Conservation (phyloP, 116 monocot species). For the Zostera marina region DNA sequence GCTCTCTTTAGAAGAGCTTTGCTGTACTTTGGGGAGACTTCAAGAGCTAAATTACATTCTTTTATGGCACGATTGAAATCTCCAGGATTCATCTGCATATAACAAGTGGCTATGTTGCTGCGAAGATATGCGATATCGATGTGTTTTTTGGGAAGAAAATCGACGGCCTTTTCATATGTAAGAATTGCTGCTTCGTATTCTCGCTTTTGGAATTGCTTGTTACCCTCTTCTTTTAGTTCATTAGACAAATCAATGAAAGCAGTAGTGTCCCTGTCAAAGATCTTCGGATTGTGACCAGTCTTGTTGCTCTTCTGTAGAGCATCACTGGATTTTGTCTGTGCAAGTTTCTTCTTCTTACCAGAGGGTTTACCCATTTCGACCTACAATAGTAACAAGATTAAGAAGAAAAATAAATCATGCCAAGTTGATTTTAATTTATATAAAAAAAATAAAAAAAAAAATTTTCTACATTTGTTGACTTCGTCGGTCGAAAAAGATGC, state of each 20-base stretch:
- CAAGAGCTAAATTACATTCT: constrained; percentile 74
- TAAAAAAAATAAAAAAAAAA: background rate
- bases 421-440: background rate
- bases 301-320: constrained; percentile 13
- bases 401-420: background rate
- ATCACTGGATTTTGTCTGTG: constrained; percentile 12
- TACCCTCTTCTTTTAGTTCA: constrained; percentile 76
- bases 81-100: constrained; percentile 64
- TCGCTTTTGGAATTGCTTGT: constrained; percentile 60
- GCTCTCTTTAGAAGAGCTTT: constrained; percentile 59
- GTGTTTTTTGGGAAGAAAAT: constrained; percentile 67
- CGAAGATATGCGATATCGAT: constrained; percentile 45
- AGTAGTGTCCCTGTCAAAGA: constrained; percentile 43
- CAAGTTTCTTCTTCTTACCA: constrained; percentile 32
- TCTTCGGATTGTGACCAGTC: constrained; percentile 11
- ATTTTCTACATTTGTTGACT: too few species aligned
- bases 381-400: constrained; percentile 2
- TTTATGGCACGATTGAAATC: constrained; percentile 66
- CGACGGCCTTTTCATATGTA: constrained; percentile 81
- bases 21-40: constrained; percentile 45
- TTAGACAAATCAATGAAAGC: constrained; percentile 66
- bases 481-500: background rate
- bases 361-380: constrained; percentile 31
- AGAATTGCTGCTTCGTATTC: constrained; percentile 71
- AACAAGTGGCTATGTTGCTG: constrained; percentile 75